These are phyloP conservation scores for Coemansia sp. DNA, from an alignment of 192 early-diverging fungal genomes.

Conservation along the genomic window DNA sequence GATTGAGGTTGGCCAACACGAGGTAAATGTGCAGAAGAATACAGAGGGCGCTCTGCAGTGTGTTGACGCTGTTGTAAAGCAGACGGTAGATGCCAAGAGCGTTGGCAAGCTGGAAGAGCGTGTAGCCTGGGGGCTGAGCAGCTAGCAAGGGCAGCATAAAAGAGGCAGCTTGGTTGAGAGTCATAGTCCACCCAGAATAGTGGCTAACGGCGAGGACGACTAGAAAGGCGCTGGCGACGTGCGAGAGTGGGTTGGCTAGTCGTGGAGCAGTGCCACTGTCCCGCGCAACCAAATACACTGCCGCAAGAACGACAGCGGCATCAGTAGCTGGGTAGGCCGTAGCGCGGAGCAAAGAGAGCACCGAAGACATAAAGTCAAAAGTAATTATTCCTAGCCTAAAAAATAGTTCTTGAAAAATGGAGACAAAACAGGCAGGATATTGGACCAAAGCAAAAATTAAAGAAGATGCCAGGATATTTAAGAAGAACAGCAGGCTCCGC, in stretches of 20 bases:
- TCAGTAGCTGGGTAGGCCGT: background rate
- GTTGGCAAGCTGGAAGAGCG: constrained; percentile 15
- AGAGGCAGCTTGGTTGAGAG: constrained; percentile 1
- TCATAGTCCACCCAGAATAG: background rate
- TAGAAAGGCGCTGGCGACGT: constrained; percentile 4
- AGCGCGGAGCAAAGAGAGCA: background rate
- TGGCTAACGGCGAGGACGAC: constrained; percentile 5
- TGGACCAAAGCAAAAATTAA: background rate
- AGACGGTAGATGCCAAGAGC: constrained; percentile 14
- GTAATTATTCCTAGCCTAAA: too few species aligned
- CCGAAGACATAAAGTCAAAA: background rate
- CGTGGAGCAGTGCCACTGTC: background rate
- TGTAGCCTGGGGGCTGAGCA: background rate
- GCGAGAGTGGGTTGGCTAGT: background rate
- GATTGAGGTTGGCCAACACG: constrained; percentile 14
- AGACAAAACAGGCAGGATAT: background rate
- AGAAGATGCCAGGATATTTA: background rate
- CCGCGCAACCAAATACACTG: background rate
- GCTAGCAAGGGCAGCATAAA: constrained; percentile 5
- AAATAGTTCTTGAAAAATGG: background rate
- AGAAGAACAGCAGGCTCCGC: background rate
- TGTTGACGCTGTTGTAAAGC: background rate
- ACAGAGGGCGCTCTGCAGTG: background rate
- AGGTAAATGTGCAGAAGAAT: constrained; percentile 2
- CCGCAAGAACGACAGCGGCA: background rate